Evolutionary conservation across 2,329 filamentous ascomycete species (phyloP).

Genomic region (Aplosporella prunicola): DNA sequence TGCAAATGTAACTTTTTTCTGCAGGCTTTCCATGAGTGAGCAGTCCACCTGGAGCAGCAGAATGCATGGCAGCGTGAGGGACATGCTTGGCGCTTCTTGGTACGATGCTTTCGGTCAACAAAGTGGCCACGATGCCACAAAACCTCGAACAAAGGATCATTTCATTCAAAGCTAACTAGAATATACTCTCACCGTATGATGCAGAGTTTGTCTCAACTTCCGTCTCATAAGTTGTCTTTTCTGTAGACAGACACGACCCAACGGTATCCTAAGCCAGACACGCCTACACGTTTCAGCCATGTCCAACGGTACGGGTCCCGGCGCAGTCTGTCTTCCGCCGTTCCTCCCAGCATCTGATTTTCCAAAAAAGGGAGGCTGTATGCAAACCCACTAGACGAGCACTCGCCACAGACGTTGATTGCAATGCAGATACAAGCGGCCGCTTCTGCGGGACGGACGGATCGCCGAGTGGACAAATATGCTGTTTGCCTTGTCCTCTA

Average conservation of each 20-base stretch:
- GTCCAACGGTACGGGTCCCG: too few relatives aligned
- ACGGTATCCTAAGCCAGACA: too few relatives aligned
- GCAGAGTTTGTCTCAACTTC: constrained; percentile 14
- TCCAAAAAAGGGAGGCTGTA: constrained; percentile 17
- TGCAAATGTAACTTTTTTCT: too few relatives aligned
- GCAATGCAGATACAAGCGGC: constrained; percentile 38
- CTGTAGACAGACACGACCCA: not conserved
- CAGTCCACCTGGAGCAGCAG: too few relatives aligned
- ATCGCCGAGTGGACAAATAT: constrained; percentile 43
- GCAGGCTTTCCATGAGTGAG: too few relatives aligned
- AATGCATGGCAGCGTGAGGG: constrained; percentile 7
- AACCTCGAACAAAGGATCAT: not conserved
- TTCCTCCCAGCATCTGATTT: constrained; percentile 18
- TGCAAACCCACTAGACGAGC: too few relatives aligned
- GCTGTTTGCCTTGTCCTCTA: constrained; percentile 78
- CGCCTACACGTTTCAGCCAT: too few relatives aligned
- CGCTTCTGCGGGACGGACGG: constrained; percentile 43
- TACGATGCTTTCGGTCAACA: not conserved
- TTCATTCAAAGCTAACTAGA: too few relatives aligned
- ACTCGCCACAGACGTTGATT: too few relatives aligned
- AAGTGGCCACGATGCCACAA: too few relatives aligned
- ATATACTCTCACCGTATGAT: too few relatives aligned
- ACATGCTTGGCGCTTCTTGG: constrained; percentile 5
- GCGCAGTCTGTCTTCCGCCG: constrained; percentile 16
- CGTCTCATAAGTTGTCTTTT: too few relatives aligned